Percentiles rank a stretch among this genome's conserved stretches.
These are phyloP conservation scores for Paxillus involutus DNA, from an alignment of 768 basidiomycete species.

Conservation along the genomic window DNA sequence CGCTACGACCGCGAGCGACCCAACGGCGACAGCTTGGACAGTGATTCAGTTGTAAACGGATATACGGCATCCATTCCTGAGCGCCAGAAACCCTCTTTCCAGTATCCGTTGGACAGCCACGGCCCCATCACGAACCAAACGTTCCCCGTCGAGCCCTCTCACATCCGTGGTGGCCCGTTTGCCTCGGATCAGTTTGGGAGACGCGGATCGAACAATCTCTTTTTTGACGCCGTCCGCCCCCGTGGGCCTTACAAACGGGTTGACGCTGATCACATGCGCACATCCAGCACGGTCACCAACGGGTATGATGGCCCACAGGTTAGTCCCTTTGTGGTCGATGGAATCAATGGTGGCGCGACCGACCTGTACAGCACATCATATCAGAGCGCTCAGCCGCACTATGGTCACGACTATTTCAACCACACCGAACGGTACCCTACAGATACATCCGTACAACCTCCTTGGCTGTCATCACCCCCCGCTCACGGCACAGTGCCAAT, in stretches of 20 bases:
- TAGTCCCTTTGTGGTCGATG: slow-evolving; percentile 17
- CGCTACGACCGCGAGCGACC: slow-evolving; percentile 23
- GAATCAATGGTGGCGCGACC: slow-evolving; percentile 20
- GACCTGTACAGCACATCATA: slow-evolving; percentile 26
- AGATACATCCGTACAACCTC: slow-evolving; percentile 21
- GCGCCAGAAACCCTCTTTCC: slow-evolving; percentile 16
- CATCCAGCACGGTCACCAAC: slow-evolving; percentile 18
- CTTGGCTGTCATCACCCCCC: slow-evolving; percentile 28
- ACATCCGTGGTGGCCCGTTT: slow-evolving; percentile 11
- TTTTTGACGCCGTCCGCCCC: slow-evolving; percentile 38
- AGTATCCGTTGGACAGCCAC: slow-evolving; percentile 15
- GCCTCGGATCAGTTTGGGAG: slow-evolving; percentile 27
- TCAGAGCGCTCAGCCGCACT: slow-evolving; percentile 22
- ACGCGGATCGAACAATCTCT: slow-evolving; percentile 36
- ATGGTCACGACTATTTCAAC: slow-evolving; percentile 25
- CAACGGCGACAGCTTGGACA: slow-evolving; percentile 8
- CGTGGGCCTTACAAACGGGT: slow-evolving; percentile 23
- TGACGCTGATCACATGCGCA: slow-evolving; percentile 21
- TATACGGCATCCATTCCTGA: slow-evolving; percentile 15
- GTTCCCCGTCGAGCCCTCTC: slow-evolving; percentile 12
- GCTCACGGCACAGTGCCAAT: slow-evolving; percentile 18
- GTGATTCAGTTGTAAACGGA: slow-evolving; percentile 6
- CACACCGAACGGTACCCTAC: slow-evolving; percentile 21
- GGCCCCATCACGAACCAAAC: slow-evolving; percentile 13
- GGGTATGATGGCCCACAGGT: slow-evolving; percentile 24